A percentile compares a stretch with the other conserved stretches of the same genome.
Evolutionary conservation across 257 asterid genomes (phyloP).

Genomic region (Nicotiana noctiflora): DNA sequence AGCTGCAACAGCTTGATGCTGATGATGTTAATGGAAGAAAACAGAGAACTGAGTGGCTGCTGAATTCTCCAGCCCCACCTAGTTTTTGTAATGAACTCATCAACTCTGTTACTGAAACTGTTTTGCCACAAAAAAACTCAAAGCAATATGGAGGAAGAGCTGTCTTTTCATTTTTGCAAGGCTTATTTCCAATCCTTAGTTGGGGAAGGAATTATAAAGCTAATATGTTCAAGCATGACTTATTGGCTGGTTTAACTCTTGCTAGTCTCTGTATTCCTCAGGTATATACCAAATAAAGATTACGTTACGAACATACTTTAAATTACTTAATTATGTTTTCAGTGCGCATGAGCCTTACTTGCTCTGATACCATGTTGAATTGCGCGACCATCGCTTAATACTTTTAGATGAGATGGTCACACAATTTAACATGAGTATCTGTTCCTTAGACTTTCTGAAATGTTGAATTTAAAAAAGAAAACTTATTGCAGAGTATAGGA

Average conservation of each 20-base stretch:
- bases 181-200: constrained; percentile 58
- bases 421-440: neutral
- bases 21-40: constrained; percentile 23
- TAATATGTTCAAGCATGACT: constrained; percentile 56
- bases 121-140: constrained; percentile 21
- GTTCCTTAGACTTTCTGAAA: neutral
- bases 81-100: constrained; percentile 30
- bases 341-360: neutral
- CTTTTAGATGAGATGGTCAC: neutral
- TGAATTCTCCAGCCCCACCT: constrained; percentile 59
- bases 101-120: constrained; percentile 25
- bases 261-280: constrained; percentile 90
- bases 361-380: neutral
- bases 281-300: constrained; percentile 22
- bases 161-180: constrained; percentile 34
- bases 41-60: constrained; percentile 56
- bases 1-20: constrained; percentile 33
- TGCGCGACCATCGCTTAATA: neutral
- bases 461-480: neutral
- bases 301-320: neutral
- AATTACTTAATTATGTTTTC: neutral
- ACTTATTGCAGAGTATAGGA: constrained; percentile 54
- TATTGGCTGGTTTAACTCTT: constrained; percentile 77
- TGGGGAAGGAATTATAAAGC: constrained; percentile 62
- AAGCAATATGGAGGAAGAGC: constrained; percentile 22